A percentile compares a stretch with the other conserved stretches of the same genome.
Conservation (phyloP, 1,284 basidiomycete genomes). For the Marasmius sp. region DNA sequence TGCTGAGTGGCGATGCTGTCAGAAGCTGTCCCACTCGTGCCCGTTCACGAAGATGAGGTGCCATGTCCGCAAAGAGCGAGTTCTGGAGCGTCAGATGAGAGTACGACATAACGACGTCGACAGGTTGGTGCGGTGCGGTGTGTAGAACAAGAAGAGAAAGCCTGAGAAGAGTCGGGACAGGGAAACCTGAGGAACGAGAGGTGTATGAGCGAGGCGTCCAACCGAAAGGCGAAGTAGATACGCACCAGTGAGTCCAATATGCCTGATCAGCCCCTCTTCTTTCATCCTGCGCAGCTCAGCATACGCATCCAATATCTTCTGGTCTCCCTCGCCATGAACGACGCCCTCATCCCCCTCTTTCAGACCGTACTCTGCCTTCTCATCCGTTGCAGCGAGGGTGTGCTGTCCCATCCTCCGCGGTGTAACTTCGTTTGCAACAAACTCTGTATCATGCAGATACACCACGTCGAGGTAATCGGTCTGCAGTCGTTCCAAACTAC, state of each 20-base stretch:
- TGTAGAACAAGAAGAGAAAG: constrained; percentile 75
- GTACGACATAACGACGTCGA: constrained; percentile 86
- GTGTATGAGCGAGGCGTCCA: not conserved
- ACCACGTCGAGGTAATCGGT: constrained; percentile 86
- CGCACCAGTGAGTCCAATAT: constrained; percentile 85
- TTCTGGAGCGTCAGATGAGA: constrained; percentile 89
- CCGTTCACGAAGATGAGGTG: constrained; percentile 58
- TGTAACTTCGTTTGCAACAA: constrained; percentile 62
- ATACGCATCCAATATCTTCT: constrained; percentile 74
- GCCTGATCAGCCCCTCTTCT: constrained; percentile 73
- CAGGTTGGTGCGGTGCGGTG: constrained; percentile 59
- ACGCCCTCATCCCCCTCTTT: constrained; percentile 55
- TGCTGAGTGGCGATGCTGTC: constrained; percentile 87
- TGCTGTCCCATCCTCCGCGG: constrained; percentile 57
- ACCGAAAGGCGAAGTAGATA: constrained; percentile 4
- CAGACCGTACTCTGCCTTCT: constrained; percentile 63
- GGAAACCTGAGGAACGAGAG: constrained; percentile 60
- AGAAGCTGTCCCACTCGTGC: constrained; percentile 73
- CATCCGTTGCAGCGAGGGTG: constrained; percentile 48
- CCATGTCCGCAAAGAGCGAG: constrained; percentile 61
- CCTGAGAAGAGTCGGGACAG: constrained; percentile 87
- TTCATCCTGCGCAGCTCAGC: constrained; percentile 75
- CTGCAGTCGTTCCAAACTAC: constrained; percentile 73
- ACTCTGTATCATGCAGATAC: constrained; percentile 94
- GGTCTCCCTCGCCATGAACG: constrained; percentile 78